Evolutionary conservation across 805 yeast genomes (phyloP), one percentile per base, ranked within the genome.

Genomic region (Citeromyces nyonsensis): DNA sequence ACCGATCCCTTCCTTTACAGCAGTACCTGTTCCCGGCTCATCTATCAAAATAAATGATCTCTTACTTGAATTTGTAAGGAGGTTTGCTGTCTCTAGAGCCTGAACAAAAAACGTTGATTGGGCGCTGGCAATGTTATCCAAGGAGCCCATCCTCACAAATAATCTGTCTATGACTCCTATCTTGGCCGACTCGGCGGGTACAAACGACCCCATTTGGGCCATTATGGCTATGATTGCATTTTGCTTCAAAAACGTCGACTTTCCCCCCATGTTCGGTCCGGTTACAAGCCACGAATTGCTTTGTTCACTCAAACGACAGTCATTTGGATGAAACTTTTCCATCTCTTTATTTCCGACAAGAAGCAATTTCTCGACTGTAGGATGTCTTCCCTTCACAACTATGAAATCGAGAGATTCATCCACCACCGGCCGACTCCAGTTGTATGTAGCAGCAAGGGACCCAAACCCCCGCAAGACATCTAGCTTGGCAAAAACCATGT

Each of bases 91-190:
- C 48, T 85, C 95, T 26, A 75, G 62, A 94, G 85, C 83, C 44
- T 85, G 95, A 10, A 79, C 82, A 94, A 84, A 82, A 45, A 85
- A 85, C 0, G 95, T 84, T n/a, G 91, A 78, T 44, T 78, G 69
- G 28, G 85, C 85, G 31, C 72, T 65, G 37, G 69, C 69, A 18
- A 85, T 64, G 44, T 83, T 83, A 54, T 85, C 95, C 0, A 83
- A 76, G 0, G 95, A 85, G 2, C 85, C 85, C 46, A 83, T 73
- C 18, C 95, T 60, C 14, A 91, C 75, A 44, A 77, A 81, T 0
- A 84, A 69, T 33, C 75, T 67, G 51, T 84, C 94, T 11, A 84
- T 83, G 1, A 82, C 49, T 0, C 91, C 86, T 36, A 80, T 57
- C 9, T 51, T 59, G 0, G 86, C 88, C 6, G 48, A 42, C 10